Evolutionary conservation across 805 yeast genomes (phyloP).

Genomic region (Brettanomyces anomalus): DNA sequence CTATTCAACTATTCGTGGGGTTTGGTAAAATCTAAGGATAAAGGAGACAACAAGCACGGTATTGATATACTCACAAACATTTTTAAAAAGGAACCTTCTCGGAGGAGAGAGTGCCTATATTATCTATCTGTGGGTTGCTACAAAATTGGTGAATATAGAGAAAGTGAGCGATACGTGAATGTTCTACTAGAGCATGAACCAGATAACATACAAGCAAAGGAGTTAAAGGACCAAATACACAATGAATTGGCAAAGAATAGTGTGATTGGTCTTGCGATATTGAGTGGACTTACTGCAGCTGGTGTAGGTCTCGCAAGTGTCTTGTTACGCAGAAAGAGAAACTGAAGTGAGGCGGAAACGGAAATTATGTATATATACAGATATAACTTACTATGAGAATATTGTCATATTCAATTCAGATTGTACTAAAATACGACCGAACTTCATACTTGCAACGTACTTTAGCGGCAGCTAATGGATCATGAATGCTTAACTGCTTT

Average conservation of each 20-base stretch:
- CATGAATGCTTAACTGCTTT: no score
- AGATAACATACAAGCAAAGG: conserved; percentile 66
- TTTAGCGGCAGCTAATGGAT: no score
- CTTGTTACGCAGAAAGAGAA: conserved; percentile 3
- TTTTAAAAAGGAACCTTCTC: conserved; percentile 67
- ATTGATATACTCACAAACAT: conserved; percentile 60
- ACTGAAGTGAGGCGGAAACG: not conserved
- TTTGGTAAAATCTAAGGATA: conserved; percentile 58
- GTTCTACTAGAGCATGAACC: conserved; percentile 74
- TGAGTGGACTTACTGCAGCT: conserved; percentile 78
- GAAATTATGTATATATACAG: not conserved
- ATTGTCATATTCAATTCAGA: not conserved
- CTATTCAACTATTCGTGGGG: conserved; percentile 97
- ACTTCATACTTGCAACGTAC: no score
- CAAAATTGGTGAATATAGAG: conserved; percentile 79
- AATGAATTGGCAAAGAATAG: conserved; percentile 84
- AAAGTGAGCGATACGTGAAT: conserved; percentile 81
- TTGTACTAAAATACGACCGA: no score
- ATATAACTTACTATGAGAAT: not conserved
- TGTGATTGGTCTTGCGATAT: conserved; percentile 76
- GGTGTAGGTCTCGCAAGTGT: conserved; percentile 46
- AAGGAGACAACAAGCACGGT: conserved; percentile 68
- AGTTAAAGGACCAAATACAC: conserved; percentile 68
- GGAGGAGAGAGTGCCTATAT: conserved; percentile 85
- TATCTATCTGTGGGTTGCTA: conserved; percentile 82